Conservation (phyloP, 768 basidiomycete genomes). For the Cystofilobasidium bisporidii region DNA sequence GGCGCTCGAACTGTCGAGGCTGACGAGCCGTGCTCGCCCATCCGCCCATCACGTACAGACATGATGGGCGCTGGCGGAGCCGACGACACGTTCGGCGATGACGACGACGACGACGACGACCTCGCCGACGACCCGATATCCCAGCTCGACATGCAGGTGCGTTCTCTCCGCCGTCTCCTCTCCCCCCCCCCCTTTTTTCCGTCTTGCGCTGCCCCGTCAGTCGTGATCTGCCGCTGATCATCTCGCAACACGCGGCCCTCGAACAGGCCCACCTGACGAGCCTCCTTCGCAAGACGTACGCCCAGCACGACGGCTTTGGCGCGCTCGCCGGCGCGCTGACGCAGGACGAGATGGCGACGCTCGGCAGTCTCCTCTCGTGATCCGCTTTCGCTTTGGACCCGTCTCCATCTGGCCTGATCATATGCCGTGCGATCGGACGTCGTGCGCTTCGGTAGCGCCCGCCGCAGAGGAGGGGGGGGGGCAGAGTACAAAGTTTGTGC, state of each 20-base stretch:
- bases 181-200: too few species aligned
- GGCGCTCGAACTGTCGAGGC: not conserved
- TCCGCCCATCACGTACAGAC: conserved; percentile 44
- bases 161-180: conserved; percentile 28
- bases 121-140: conserved; percentile 79
- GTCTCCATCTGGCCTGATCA: too few species aligned
- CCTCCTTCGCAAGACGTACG: conserved; percentile 39
- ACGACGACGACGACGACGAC: conserved; percentile 62
- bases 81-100: conserved; percentile 50
- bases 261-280: conserved; percentile 39
- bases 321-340: conserved; percentile 56
- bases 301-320: conserved; percentile 53
- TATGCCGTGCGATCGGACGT: too few species aligned
- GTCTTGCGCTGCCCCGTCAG: too few species aligned
- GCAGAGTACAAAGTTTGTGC: too few species aligned
- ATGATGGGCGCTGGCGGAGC: conserved; percentile 64
- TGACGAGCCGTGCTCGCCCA: not conserved
- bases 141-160: conserved; percentile 67
- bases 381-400: too few species aligned
- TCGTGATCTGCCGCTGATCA: too few species aligned
- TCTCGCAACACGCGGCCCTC: too few species aligned
- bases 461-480: too few species aligned
- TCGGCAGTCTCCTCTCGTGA: conserved; percentile 36
- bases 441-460: too few species aligned
- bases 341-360: conserved; percentile 60